Base-by-base conservation (phyloP, 2,329 filamentous ascomycete genomes). In the Lasiodiplodia citricola region DNA sequence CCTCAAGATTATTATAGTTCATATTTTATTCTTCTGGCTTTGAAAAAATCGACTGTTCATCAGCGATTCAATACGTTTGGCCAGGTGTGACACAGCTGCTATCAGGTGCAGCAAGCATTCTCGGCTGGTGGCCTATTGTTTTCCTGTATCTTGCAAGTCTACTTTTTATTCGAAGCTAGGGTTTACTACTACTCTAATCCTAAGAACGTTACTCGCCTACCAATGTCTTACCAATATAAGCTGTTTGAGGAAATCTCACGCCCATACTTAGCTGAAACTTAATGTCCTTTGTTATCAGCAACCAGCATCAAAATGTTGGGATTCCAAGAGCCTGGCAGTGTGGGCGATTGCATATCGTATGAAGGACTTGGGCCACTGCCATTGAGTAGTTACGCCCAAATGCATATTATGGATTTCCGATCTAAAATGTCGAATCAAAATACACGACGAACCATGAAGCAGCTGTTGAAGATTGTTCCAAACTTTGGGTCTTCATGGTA, bases 351-450 rank as follows among this genome's bases (percentile, higher is more conserved):
- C 84, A 41, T 70, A 68, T n/a, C 74, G 75, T 8, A 74, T 81
- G 71, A 68, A 79, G 57, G 70, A 71, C 8, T 75, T 80, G 21
- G 21, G 84, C 84, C 69, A 74, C 75, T 41, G 83, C 85, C 71
- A 82, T 81, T 0, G 91, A 94, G 76, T 83, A 93, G 23, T 89
- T 86, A 75, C 85, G 90, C 3, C 82, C 94, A n/a, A 21, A 8
- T 1, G 18, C 21, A 16, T 10, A 35, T 2, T 8, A 35, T 8
- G 31, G 7, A 35, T 10, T 10, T 35, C 6, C 2, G 8, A 8
- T 35, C 31, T 5, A 28, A 28, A 28, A 28, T 28, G 28, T 7
- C 28, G 4, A 28, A 28, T 28, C 28, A 28, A 5, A 5, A 28
- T 8, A n/a, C 44, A 47, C 21, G 16, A 41, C 16, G 38, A 10